Evolutionary conservation across 352 stramenopile genomes (phyloP).

Genomic region (Phytopythium mirpurense): DNA sequence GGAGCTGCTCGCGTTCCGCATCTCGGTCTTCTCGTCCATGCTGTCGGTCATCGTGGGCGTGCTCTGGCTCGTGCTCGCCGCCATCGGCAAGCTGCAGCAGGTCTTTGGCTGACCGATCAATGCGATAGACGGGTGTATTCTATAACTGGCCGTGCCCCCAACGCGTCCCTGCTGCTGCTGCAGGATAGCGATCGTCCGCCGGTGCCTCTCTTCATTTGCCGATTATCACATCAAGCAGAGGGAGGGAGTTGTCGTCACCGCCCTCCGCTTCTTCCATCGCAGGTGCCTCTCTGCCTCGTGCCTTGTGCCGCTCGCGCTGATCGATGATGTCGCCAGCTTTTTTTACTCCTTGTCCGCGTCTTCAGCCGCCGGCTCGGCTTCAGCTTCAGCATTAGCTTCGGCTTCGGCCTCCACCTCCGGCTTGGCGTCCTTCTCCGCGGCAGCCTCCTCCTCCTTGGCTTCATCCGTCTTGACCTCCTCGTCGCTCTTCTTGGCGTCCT

Average conservation of each 20-base stretch:
- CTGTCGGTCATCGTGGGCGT: slow-evolving; percentile 80
- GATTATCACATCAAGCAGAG: slow-evolving; percentile 1
- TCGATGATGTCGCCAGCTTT: no score
- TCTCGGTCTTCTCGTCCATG: slow-evolving; percentile 81
- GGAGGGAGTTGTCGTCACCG: no score
- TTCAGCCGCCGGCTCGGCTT: slow-evolving; percentile 10
- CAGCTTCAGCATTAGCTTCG: slow-evolving; percentile 16
- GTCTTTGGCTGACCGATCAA: slow-evolving; percentile 45
- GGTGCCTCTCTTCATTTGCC: neutral
- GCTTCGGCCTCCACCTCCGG: slow-evolving; percentile 19
- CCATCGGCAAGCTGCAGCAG: slow-evolving; percentile 70
- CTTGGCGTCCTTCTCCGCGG: slow-evolving; percentile 9
- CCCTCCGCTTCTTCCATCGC: no score
- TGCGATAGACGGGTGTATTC: neutral
- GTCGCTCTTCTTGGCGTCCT: slow-evolving; percentile 16
- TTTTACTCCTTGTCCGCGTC: slow-evolving; percentile 12
- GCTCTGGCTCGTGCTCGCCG: slow-evolving; percentile 75
- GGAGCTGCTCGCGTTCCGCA: slow-evolving; percentile 68
- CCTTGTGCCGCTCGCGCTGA: no score
- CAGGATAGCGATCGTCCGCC: neutral
- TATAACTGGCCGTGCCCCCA: neutral
- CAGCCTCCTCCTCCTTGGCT: slow-evolving; percentile 4
- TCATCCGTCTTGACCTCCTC: slow-evolving; percentile 12
- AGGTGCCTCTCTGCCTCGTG: no score
- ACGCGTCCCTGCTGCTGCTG: neutral